Evolutionary conservation across 345 rosid species (phyloP).

Genomic region (Fremontodendron californicum): DNA sequence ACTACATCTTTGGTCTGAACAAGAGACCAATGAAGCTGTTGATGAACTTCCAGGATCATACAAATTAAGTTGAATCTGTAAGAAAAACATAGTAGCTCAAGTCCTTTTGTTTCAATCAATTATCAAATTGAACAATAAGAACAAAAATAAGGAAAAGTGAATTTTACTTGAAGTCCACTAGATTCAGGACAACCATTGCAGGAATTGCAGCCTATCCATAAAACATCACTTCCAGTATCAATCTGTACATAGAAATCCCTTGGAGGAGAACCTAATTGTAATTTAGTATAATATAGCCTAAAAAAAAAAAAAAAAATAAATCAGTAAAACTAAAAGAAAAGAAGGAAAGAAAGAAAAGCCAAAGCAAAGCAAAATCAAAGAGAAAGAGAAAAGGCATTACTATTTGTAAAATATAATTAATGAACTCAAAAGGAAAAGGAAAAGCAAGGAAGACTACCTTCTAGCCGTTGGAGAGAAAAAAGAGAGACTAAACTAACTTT

Average conservation of each 20-base stretch:
- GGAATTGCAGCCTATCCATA: slow-evolving; percentile 83
- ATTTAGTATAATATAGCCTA: slow-evolving; percentile 80
- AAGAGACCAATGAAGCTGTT: slow-evolving; percentile 55
- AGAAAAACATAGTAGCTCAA: slow-evolving; percentile 9
- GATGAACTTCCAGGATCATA: slow-evolving; percentile 80
- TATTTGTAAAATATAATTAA: background rate
- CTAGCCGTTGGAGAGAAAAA: too few relatives aligned
- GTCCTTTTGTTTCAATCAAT: slow-evolving; percentile 5
- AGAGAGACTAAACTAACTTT: too few relatives aligned
- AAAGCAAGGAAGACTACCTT: slow-evolving; percentile 11
- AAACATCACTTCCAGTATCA: slow-evolving; percentile 97
- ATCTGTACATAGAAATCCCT: slow-evolving; percentile 85
- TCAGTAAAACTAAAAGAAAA: background rate
- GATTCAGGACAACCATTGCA: slow-evolving; percentile 85
- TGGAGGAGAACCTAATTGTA: slow-evolving; percentile 85
- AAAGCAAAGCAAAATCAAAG: background rate
- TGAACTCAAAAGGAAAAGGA: background rate
- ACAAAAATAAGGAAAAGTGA: background rate
- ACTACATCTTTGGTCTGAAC: slow-evolving; percentile 72
- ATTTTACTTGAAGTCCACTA: slow-evolving; percentile 75
- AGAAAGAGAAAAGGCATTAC: background rate
- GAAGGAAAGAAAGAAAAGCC: background rate
- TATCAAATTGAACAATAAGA: background rate
- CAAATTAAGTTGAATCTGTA: slow-evolving; percentile 73
- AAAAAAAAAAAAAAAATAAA: slow-evolving; percentile 8